These are phyloP conservation scores for Claviceps sp. DNA, from an alignment of 2,329 filamentous ascomycete species.

Conservation along the genomic window DNA sequence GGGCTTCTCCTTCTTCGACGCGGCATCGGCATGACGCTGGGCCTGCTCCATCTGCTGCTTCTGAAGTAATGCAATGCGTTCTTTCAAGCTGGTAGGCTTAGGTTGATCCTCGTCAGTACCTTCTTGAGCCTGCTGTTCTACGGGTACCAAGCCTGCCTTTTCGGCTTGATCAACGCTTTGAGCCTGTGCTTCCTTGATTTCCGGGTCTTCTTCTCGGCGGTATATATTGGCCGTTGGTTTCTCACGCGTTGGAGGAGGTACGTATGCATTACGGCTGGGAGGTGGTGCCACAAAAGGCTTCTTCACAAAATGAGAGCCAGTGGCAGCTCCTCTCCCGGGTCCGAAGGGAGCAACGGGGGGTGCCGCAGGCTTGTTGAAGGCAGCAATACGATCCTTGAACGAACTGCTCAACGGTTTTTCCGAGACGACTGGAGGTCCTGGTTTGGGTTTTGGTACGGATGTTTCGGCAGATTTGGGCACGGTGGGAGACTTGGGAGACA, in stretches of 20 bases:
- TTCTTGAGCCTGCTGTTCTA: conserved; percentile 25
- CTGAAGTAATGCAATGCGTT: conserved; percentile 86
- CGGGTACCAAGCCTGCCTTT: conserved; percentile 46
- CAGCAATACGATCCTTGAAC: conserved; percentile 91
- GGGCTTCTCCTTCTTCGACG: conserved; percentile 74
- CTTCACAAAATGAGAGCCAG: conserved; percentile 66
- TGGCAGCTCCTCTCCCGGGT: conserved; percentile 41
- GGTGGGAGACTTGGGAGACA: conserved; percentile 6
- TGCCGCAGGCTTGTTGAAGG: conserved; percentile 84
- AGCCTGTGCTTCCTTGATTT: conserved; percentile 50
- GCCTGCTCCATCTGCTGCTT: conserved; percentile 89
- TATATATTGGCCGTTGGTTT: conserved; percentile 63
- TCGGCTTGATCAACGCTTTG: conserved; percentile 56
- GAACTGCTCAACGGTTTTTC: conserved; percentile 67
- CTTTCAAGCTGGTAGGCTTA: conserved; percentile 86
- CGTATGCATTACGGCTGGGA: conserved; percentile 80
- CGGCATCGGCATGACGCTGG: conserved; percentile 63
- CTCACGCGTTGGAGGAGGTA: conserved; percentile 67
- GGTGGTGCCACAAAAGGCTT: conserved; percentile 95
- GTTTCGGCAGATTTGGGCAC: conserved; percentile 26
- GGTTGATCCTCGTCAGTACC: conserved; percentile 63
- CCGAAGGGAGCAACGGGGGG: conserved; percentile 86
- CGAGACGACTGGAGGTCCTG: conserved; percentile 47
- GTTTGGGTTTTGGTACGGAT: conserved; percentile 22
- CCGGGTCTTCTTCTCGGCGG: conserved; percentile 75